A percentile compares a stretch with the other conserved stretches of the same genome.
Evolutionary conservation across 2,329 filamentous ascomycete genomes (phyloP).

Genomic region (Didymella keratinophila): DNA sequence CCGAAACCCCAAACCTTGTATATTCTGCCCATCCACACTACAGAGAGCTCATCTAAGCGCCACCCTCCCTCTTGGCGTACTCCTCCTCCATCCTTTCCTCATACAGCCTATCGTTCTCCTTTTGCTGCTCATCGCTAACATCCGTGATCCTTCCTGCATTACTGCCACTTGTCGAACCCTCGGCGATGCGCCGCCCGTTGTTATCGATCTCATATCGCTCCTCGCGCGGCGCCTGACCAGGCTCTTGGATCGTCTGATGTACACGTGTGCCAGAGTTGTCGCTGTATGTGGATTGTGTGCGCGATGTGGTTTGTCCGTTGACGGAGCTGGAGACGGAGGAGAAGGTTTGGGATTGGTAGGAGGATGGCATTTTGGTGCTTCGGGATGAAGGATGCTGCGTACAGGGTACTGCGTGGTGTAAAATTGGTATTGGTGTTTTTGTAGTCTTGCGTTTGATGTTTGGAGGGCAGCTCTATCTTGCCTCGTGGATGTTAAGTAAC

Average conservation of each 20-base stretch:
- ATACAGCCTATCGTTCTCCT: conserved; percentile 47
- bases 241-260: conserved; percentile 37
- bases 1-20: too few species aligned
- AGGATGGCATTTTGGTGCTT: conserved; percentile 22
- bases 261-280: conserved; percentile 42
- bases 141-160: conserved; percentile 38
- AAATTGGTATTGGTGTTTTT: neutral
- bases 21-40: too few species aligned
- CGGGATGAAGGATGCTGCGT: neutral
- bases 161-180: conserved; percentile 12
- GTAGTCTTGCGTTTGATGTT: neutral
- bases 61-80: conserved; percentile 52
- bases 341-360: conserved; percentile 39
- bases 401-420: neutral
- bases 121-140: conserved; percentile 45
- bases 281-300: conserved; percentile 33
- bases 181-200: conserved; percentile 29
- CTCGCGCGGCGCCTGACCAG: conserved; percentile 35
- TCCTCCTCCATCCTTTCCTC: conserved; percentile 53
- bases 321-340: conserved; percentile 35
- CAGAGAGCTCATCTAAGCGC: conserved; percentile 26
- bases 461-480: neutral
- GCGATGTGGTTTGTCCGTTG: conserved; percentile 42
- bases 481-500: too few species aligned
- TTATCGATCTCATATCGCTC: conserved; percentile 39